A percentile compares a stretch with the other conserved stretches of the same genome.
These are phyloP conservation scores for Dothidotthia symphoricarpi DNA, from an alignment of 2,329 filamentous ascomycete genomes.

Conservation along the genomic window DNA sequence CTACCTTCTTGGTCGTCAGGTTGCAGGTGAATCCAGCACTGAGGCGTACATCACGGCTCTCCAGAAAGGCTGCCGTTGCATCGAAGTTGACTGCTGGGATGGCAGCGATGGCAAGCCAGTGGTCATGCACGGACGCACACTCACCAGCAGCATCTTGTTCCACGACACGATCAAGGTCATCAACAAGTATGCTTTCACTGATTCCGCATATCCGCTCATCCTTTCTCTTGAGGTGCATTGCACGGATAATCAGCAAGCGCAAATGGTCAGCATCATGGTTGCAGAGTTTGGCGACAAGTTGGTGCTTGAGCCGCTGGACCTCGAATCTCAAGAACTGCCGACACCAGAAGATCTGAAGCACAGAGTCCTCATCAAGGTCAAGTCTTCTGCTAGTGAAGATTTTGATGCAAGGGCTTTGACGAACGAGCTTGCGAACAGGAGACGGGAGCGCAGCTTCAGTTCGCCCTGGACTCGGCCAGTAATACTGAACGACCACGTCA, in stretches of 20 bases:
- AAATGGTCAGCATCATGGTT: slow-evolving; percentile 88
- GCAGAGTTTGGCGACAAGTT: slow-evolving; percentile 79
- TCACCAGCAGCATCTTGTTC: slow-evolving; percentile 87
- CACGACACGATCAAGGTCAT: slow-evolving; percentile 89
- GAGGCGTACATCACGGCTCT: slow-evolving; percentile 92
- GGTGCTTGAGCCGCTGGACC: slow-evolving; percentile 71
- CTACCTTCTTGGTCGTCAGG: slow-evolving; percentile 87
- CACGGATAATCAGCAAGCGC: slow-evolving; percentile 73
- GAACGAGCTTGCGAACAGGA: slow-evolving; percentile 37
- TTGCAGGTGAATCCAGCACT: slow-evolving; percentile 84
- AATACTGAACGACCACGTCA: slow-evolving; percentile 56
- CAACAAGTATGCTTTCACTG: slow-evolving; percentile 88
- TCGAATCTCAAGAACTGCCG: slow-evolving; percentile 67
- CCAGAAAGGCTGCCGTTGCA: slow-evolving; percentile 84
- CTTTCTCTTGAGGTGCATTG: slow-evolving; percentile 97
- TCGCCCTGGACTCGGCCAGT: slow-evolving; percentile 69
- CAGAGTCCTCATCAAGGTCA: slow-evolving; percentile 90
- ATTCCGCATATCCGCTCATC: slow-evolving; percentile 84
- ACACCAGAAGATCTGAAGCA: slow-evolving; percentile 82
- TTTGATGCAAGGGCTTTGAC: slow-evolving; percentile 36
- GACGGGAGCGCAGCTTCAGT: slow-evolving; percentile 66
- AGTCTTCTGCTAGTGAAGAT: slow-evolving; percentile 63
- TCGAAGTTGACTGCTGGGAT: slow-evolving; percentile 99
- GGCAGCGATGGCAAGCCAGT: slow-evolving; percentile 82
- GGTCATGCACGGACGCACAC: slow-evolving; percentile 85